phyloP scores from a whole-genome alignment of 148 eudicot species.

The Rhododendron mucronatum region DNA sequence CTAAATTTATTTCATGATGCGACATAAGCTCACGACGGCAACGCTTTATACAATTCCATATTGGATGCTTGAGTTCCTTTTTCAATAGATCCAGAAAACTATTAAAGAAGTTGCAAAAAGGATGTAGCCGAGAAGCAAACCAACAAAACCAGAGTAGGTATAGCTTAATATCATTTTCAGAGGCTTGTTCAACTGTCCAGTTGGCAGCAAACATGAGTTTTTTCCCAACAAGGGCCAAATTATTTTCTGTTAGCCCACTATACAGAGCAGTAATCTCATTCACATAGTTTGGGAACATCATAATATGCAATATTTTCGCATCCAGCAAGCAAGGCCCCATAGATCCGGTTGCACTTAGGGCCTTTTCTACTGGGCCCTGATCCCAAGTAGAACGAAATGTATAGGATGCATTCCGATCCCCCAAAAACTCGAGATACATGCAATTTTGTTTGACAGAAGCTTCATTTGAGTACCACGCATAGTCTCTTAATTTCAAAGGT shows the following conservation, averaged over 20 bases:
- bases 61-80: conserved; percentile 63
- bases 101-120: conserved; percentile 48
- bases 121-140: conserved; percentile 58
- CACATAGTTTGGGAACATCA: conserved; percentile 38
- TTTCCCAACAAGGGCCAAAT: conserved; percentile 28
- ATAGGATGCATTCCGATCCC: conserved; percentile 42
- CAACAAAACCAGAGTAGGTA: conserved; percentile 66
- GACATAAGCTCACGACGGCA: conserved; percentile 41
- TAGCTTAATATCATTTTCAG: conserved; percentile 49
- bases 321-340: conserved; percentile 39
- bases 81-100: conserved; percentile 36
- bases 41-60: conserved; percentile 54
- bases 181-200: conserved; percentile 83
- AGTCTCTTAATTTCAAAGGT: conserved; percentile 58
- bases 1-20: conserved; percentile 22
- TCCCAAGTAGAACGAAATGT: conserved; percentile 20
- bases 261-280: conserved; percentile 16
- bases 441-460: conserved; percentile 63
- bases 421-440: conserved; percentile 66
- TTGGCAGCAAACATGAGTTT: conserved; percentile 70
- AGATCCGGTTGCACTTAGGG: conserved; percentile 16
- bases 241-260: conserved; percentile 22
- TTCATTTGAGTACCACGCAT: conserved; percentile 52
- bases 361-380: conserved; percentile 17
- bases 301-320: conserved; percentile 33